These are phyloP conservation scores for Saturnispora silvae DNA, from an alignment of 805 yeast species.

Conservation along the genomic window DNA sequence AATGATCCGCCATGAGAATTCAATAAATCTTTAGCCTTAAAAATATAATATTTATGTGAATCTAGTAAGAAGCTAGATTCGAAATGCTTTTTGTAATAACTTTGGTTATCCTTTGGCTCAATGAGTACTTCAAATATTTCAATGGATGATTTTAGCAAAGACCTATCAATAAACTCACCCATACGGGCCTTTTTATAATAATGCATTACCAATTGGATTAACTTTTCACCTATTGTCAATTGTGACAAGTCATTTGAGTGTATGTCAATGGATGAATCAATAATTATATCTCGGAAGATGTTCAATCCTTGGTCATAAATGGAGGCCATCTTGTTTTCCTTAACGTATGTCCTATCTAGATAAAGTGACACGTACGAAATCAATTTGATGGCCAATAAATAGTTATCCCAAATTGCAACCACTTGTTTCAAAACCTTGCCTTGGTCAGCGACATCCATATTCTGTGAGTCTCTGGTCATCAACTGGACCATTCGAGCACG, in stretches of 20 bases:
- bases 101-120: slow-evolving; percentile 41
- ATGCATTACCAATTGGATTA: slow-evolving; percentile 39
- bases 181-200: slow-evolving; percentile 47
- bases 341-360: slow-evolving; percentile 74
- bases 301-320: slow-evolving; percentile 67
- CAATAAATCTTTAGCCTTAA: slow-evolving; percentile 35
- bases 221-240: slow-evolving; percentile 34
- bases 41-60: slow-evolving; percentile 46
- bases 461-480: slow-evolving; percentile 7
- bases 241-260: slow-evolving; percentile 23
- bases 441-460: slow-evolving; percentile 9
- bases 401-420: slow-evolving; percentile 56
- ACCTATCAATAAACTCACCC: slow-evolving; percentile 46
- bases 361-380: slow-evolving; percentile 80
- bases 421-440: slow-evolving; percentile 25
- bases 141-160: slow-evolving; percentile 49
- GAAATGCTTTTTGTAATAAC: slow-evolving; percentile 51
- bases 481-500: slow-evolving; percentile 13
- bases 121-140: slow-evolving; percentile 61
- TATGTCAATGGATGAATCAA: slow-evolving; percentile 33
- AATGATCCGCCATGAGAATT: slow-evolving; percentile 35
- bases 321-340: slow-evolving; percentile 49
- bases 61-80: slow-evolving; percentile 53
- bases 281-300: slow-evolving; percentile 50
- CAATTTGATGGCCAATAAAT: slow-evolving; percentile 61